These are phyloP conservation scores for Aspergillus coremiiformis DNA, from an alignment of 495 filamentous ascomycete species.

Conservation along the genomic window DNA sequence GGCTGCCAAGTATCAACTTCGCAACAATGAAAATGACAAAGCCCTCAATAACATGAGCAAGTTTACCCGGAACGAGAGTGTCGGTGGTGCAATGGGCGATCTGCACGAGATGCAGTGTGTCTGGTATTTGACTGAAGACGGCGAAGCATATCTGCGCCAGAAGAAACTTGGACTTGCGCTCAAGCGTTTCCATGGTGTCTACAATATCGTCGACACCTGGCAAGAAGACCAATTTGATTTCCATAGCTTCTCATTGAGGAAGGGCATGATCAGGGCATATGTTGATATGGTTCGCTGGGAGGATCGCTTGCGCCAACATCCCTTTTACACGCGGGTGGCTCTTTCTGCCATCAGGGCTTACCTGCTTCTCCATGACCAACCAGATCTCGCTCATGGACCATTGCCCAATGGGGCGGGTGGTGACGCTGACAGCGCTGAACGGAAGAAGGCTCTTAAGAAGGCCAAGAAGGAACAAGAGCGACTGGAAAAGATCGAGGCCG, in stretches of 20 bases:
- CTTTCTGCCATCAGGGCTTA: conserved; percentile 76
- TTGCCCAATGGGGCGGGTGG: conserved; percentile 47
- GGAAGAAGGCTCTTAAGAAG: conserved; percentile 93
- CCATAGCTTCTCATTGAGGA: conserved; percentile 90
- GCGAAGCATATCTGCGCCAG: conserved; percentile 79
- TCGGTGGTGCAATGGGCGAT: conserved; percentile 81
- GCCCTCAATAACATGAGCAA: conserved; percentile 84
- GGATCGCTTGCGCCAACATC: conserved; percentile 80
- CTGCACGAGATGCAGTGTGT: conserved; percentile 98
- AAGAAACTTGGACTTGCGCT: conserved; percentile 76
- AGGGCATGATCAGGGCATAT: conserved; percentile 92
- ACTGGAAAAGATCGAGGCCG: conserved; percentile 69
- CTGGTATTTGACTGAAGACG: conserved; percentile 95
- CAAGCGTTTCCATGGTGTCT: conserved; percentile 79
- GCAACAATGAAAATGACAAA: conserved; percentile 82
- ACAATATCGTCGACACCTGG: conserved; percentile 94
- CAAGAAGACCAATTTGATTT: conserved; percentile 99
- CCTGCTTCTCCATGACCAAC: conserved; percentile 69
- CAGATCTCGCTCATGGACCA: conserved; percentile 50
- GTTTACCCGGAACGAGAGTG: conserved; percentile 86
- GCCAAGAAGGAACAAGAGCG: conserved; percentile 87
- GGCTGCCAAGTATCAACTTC: conserved; percentile 91
- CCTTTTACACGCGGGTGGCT: conserved; percentile 85
- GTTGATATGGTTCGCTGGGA: conserved; percentile 97
- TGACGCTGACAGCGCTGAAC: conserved; percentile 57